A percentile compares a stretch with the other conserved stretches of the same genome.
Evolutionary conservation across 805 yeast species (phyloP).

Genomic region (Kodamaea leandrae): DNA sequence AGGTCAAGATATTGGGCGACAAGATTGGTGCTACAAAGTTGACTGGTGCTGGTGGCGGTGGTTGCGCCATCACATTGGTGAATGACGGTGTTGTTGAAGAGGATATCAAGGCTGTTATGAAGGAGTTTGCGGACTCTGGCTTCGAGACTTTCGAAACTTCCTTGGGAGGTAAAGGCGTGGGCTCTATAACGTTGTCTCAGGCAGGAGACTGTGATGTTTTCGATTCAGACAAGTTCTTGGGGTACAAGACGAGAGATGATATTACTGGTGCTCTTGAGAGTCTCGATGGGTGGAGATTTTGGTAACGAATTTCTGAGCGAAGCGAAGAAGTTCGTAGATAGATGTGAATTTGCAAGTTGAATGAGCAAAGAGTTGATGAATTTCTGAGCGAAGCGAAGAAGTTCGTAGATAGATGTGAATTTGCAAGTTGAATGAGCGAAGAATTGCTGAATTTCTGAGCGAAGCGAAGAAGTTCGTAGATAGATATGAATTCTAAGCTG

Average conservation of each 20-base stretch:
- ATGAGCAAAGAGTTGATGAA: too few species aligned
- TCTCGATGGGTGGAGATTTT: conserved; percentile 54
- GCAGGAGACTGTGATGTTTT: conserved; percentile 21
- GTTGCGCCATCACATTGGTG: conserved; percentile 89
- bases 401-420: too few species aligned
- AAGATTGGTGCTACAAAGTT: conserved; percentile 83
- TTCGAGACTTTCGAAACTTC: conserved; percentile 76
- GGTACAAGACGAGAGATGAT: conserved; percentile 40
- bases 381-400: too few species aligned
- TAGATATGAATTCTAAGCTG: too few species aligned
- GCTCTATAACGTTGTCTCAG: conserved; percentile 33
- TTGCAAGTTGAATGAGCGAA: too few species aligned
- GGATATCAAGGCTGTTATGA: conserved; percentile 34
- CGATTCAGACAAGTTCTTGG: conserved; percentile 34
- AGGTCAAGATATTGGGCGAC: conserved; percentile 65
- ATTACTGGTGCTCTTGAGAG: conserved; percentile 48
- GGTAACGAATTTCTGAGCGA: conserved; percentile 39
- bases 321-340: too few species aligned
- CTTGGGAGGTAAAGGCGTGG: conserved; percentile 90
- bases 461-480: too few species aligned
- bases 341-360: too few species aligned
- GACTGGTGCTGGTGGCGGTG: conserved; percentile 99
- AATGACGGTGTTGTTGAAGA: conserved; percentile 40
- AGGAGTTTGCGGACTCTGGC: conserved; percentile 43
- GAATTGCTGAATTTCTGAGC: too few species aligned